phyloP scores from a whole-genome alignment of 352 stramenopile species.

The Albugo laibachii region DNA sequence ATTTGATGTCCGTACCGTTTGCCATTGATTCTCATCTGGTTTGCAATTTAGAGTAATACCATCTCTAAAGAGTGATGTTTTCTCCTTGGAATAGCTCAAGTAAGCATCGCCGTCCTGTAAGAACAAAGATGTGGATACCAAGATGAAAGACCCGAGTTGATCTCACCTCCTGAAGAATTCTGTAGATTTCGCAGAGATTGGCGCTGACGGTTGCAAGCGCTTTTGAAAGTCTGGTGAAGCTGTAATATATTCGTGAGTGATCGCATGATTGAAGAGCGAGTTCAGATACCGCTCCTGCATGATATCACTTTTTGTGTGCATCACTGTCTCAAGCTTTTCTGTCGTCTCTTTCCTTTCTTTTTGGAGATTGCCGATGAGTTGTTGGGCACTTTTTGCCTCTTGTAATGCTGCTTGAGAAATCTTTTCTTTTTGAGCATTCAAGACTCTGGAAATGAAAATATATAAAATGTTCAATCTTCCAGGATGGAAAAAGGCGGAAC shows the following conservation, averaged over 20 bases:
- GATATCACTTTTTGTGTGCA: no score
- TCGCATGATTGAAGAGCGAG: no score
- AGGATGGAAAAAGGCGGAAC: no score
- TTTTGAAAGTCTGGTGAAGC: conserved; percentile 2
- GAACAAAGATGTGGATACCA: not conserved
- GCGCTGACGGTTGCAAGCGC: conserved; percentile 8
- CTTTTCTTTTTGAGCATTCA: no score
- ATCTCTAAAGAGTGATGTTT: conserved; percentile 13
- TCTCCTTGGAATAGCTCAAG: conserved; percentile 14
- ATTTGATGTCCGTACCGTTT: conserved; percentile 5
- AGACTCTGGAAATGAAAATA: no score
- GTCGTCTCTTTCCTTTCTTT: no score
- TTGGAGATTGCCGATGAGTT: no score
- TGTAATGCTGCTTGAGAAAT: no score
- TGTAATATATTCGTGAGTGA: not conserved
- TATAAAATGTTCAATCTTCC: no score
- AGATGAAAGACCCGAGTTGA: not conserved
- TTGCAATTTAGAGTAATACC: conserved; percentile 20
- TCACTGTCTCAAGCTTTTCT: no score
- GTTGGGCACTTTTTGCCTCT: no score
- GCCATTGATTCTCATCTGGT: conserved; percentile 20
- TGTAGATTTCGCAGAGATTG: conserved; percentile 12
- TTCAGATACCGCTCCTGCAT: no score
- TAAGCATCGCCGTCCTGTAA: conserved; percentile 19
- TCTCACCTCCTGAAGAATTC: conserved; percentile 12